Base-by-base conservation (phyloP, 805 yeast genomes). In the Lachancea sp. region DNA sequence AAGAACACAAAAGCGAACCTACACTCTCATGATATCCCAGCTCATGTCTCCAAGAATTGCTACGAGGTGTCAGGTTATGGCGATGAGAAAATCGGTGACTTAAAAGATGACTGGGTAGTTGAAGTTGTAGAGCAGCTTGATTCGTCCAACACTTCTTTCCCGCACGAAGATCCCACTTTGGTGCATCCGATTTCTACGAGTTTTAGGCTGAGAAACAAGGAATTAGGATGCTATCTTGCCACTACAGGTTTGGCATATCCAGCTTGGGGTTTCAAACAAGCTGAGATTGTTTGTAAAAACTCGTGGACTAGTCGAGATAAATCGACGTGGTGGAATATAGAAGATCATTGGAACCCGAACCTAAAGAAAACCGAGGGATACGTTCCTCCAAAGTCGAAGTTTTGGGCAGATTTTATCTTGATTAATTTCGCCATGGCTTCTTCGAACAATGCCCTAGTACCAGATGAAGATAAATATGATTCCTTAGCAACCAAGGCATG, bases 191-290 rank as follows among this genome's bases (percentile, higher is more conserved):
- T 89, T 47, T 77, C 96, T 26, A 74, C 96, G 1, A 78, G 87
- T 17, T 77, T 92, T 65, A 75, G 96, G 63, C 68, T 92, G 50
- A 77, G 70, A 54, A 81, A 80, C 61, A 70, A 70, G 48, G 75
- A 61, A 8, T 61, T 87, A 54, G 83, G 83, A 30, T 94, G 97
- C 61, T 89, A 88, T 61, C 68, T 92, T 56, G 84, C 89, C 49
- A 84, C 90, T 11, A 73, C 92, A 8, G 97, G 96, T 33, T 66
- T 69, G 49, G 60, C 76, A 18, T 79, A 89, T 57, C 99, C 99
- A 15, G 79, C 78, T 13, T 92, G 99, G 99, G 99, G 98, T 16
- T 92, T 90, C 75, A 77, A 87, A 60, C 99, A 92, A 70, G 95
- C 96, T 47, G 99, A 92, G 68, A 90, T 92, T 48, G 81, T 80